These are phyloP conservation scores for Ogataea hybrid DNA, from an alignment of 1,139 yeast species.

Conservation along the genomic window DNA sequence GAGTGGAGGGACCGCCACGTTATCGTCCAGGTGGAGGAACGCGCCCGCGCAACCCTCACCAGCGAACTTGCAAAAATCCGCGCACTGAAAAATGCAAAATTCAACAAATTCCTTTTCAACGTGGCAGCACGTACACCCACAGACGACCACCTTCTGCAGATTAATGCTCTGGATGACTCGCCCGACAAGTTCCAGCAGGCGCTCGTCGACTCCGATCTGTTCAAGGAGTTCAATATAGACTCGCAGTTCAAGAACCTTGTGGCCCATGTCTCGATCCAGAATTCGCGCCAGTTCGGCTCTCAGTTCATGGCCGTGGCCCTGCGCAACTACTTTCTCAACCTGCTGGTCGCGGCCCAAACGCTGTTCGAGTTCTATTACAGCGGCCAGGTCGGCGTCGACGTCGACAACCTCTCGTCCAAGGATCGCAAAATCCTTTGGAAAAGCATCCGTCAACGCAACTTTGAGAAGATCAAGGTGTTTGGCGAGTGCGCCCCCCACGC, in stretches of 20 bases:
- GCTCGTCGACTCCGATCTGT: slow-evolving; percentile 42
- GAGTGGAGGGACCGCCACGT: slow-evolving; percentile 15
- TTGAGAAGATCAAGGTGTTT: slow-evolving; percentile 22
- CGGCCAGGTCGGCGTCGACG: slow-evolving; percentile 20
- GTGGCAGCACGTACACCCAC: neutral
- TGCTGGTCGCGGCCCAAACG: slow-evolving; percentile 57
- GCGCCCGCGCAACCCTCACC: slow-evolving; percentile 9
- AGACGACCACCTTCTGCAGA: neutral
- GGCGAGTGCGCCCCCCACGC: slow-evolving; percentile 3
- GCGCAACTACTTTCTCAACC: slow-evolving; percentile 47
- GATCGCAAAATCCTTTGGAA: slow-evolving; percentile 47
- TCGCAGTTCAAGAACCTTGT: slow-evolving; percentile 45
- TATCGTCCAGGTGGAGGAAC: slow-evolving; percentile 12
- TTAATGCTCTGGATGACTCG: neutral
- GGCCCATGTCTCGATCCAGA: slow-evolving; percentile 51
- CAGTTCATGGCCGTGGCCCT: slow-evolving; percentile 45
- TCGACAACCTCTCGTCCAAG: slow-evolving; percentile 29
- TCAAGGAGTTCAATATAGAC: slow-evolving; percentile 49
- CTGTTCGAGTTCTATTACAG: slow-evolving; percentile 48
- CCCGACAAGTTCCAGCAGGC: slow-evolving; percentile 1
- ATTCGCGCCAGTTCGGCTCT: slow-evolving; percentile 32
- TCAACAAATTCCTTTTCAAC: slow-evolving; percentile 9
- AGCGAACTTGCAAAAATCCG: slow-evolving; percentile 20
- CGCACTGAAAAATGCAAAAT: slow-evolving; percentile 7
- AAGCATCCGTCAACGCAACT: slow-evolving; percentile 36